Conservation (phyloP, 345 rosid species). For the Boechera stricta region DNA sequence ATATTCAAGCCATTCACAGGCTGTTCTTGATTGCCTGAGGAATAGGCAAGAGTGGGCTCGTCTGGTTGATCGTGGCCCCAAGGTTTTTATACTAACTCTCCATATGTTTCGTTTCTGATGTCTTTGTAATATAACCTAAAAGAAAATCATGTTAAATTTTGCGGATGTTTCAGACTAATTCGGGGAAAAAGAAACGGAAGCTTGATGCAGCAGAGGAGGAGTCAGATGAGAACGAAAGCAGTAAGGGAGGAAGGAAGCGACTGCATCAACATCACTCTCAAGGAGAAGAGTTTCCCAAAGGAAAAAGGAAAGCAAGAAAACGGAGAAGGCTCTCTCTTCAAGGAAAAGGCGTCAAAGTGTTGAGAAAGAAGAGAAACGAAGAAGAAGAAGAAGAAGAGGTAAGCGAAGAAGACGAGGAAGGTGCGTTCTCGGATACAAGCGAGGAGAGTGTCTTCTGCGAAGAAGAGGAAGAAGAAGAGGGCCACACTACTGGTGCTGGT, state of each 20-base stretch:
- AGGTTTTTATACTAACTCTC: conserved; percentile 52
- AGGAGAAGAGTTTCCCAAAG: conserved; percentile 89
- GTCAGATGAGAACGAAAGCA: conserved; percentile 68
- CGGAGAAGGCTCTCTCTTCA: conserved; percentile 75
- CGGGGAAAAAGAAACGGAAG: conserved; percentile 86
- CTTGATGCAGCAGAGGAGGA: conserved; percentile 77
- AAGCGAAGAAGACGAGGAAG: conserved; percentile 51
- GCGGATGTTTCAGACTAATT: conserved; percentile 64
- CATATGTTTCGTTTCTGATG: not conserved
- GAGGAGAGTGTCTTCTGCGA: conserved; percentile 79
- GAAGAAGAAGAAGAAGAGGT: conserved; percentile 51
- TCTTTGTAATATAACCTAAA: not conserved
- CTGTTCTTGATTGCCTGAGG: conserved; percentile 98
- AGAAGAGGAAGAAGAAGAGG: conserved; percentile 54
- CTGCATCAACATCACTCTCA: conserved; percentile 59
- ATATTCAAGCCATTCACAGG: conserved; percentile 96
- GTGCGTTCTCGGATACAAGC: conserved; percentile 66
- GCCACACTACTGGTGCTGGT: not conserved
- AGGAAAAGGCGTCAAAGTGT: conserved; percentile 80
- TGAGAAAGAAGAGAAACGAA: conserved; percentile 63
- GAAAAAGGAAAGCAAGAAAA: conserved; percentile 88
- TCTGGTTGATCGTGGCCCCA: conserved; percentile 98
- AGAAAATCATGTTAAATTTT: conserved; percentile 10
- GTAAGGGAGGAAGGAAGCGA: conserved; percentile 55
- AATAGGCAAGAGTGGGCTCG: conserved; percentile 98